Evolutionary conservation across 2,329 filamentous ascomycete genomes (phyloP), one percentile per base, ranked within the genome.

Genomic region (Botryotinia globosa): DNA sequence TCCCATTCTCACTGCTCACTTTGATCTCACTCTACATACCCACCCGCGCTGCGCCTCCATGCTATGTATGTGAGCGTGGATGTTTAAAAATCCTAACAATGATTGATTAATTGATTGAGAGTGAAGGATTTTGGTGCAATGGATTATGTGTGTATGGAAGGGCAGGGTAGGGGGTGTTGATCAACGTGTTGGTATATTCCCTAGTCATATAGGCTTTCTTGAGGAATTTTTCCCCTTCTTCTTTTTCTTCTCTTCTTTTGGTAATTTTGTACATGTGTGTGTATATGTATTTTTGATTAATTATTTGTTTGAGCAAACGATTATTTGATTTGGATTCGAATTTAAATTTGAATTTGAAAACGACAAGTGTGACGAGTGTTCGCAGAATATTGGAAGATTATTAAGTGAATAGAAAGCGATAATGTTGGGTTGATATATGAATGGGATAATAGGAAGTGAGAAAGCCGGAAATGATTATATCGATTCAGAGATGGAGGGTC

Each of bases 381-480:
- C 48, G 64, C 34, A 12, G 39, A 56, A 29, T 25, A 67, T 56
- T 56, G 39, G 48, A 67, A 42, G 7, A 54, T 67, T 16, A 56
- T 42, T 29, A 56, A 67, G 25, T 67, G 48, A 25, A 56, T 56
- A 56, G 20, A 42, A 22, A 67, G 48, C 16, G 34, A 67, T 34
- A 56, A 67, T 56, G 48, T 67, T 42, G 64, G 5, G 25, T 56
- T 67, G 64, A 67, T 56, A 42, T 67, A 20, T 54, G 22, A 34
- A 42, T 32, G 48, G 34, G 64, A 56, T 25, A 29, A n/a, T n/a
- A 54, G 48, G 64, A 67, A 67, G 64, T 56, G 34, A 67, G 64
- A 67, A 67, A 56, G 34, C 48, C 56, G 64, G 64, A 67, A 67
- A 67, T 67, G 64, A 67, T 67, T 67, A 56, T 56, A 56, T 67